Conservation (phyloP, 2,329 filamentous ascomycete species). For the Atkinsonella hypoxylon region DNA sequence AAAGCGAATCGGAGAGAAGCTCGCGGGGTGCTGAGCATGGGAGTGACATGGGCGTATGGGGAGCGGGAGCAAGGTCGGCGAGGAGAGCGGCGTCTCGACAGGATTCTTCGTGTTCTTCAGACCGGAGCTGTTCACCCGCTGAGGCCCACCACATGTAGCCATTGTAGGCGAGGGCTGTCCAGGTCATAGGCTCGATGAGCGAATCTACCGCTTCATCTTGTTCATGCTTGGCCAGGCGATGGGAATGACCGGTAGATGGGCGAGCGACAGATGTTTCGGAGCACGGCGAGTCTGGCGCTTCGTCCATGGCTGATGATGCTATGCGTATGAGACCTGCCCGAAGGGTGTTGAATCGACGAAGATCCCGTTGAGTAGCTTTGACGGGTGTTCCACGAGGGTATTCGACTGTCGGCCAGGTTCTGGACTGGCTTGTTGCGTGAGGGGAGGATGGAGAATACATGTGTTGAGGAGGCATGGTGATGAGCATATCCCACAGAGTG, state of each 20-base stretch:
- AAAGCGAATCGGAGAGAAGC: conserved; percentile 30
- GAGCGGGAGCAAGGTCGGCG: conserved; percentile 33
- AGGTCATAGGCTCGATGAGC: conserved; percentile 51
- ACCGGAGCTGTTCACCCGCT: conserved; percentile 58
- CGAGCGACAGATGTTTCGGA: conserved; percentile 16
- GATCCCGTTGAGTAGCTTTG: conserved; percentile 82
- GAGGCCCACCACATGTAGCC: conserved; percentile 89
- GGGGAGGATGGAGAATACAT: conserved; percentile 21
- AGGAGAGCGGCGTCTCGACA: conserved; percentile 44
- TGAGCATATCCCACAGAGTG: conserved; percentile 77
- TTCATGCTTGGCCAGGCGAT: conserved; percentile 21
- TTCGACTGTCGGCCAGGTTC: conserved; percentile 67
- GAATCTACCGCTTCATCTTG: conserved; percentile 38
- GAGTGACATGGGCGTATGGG: conserved; percentile 18
- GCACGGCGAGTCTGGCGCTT: conserved; percentile 16
- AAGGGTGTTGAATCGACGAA: conserved; percentile 65
- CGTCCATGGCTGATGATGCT: conserved; percentile 14
- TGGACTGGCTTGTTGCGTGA: conserved; percentile 36
- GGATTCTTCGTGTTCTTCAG: conserved; percentile 47
- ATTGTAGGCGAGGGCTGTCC: conserved; percentile 66
- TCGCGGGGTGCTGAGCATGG: conserved; percentile 20
- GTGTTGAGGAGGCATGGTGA: conserved; percentile 62
- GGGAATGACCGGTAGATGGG: conserved; percentile 16
- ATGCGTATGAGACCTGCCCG: conserved; percentile 48
- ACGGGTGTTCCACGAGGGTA: conserved; percentile 50